Base-by-base conservation (phyloP, 345 rosid genomes). In the Lumnitzera littorea region DNA sequence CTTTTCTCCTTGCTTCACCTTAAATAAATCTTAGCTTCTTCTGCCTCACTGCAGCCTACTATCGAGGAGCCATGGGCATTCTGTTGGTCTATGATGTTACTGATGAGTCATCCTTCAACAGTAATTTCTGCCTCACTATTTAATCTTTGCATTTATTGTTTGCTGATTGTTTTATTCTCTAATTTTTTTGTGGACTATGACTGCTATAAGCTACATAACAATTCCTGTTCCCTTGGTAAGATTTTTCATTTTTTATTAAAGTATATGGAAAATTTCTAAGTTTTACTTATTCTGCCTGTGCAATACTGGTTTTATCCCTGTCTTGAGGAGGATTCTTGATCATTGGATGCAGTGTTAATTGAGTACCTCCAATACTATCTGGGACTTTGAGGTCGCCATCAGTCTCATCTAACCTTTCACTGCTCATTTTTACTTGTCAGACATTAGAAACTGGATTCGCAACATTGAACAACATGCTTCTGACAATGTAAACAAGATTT, bases 391-490 rank as follows among this genome's bases (percentile, higher is more conserved):
- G 43, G 43, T 36, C 9, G 43, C 43, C 43, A 4, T 36, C 11
- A 36, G 43, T 36, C 10, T 36, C 10, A 7, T 36, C 43, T 46
- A 15, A 62, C 48, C 67, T 57, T 47, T 5, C 43, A 13, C 9
- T 5, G 51, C 46, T 24, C 36, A 25, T 50, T 50, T 16, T 50
- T 48, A 16, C 51, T 31, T 63, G 46, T 65, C 77, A 94, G 99
- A 94, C 63, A 94, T 94, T 54, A 86, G 86, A 78, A 94, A 90
- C 76, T 94, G 99, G 99, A 94, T 90, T 77, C 95, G 91, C 82
- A 90, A 90, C 71, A 90, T 94, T 27, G 99, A 94, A 63, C 97
- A 90, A 50, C 97, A 94, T 80, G 97, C 97, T 51, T 90, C 99
- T 14, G 96, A 94, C 71, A 90, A 90, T 70, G 97, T 94, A 57